Percentiles rank a stretch among this genome's conserved stretches.
Conservation (phyloP, 2,329 filamentous ascomycete genomes). For the Pseudogymnoascus sp. region DNA sequence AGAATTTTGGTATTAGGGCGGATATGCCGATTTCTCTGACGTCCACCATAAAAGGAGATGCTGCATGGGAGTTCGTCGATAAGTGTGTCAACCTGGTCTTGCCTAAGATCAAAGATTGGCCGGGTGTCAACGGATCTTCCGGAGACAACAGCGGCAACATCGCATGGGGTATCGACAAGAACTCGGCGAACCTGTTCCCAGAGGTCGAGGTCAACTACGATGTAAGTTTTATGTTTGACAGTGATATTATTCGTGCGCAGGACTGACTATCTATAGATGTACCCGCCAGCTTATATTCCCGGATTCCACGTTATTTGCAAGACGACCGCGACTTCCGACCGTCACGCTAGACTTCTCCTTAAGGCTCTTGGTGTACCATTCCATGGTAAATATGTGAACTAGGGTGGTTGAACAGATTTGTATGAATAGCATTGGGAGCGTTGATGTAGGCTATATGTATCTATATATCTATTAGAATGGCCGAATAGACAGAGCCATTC, state of each 20-base stretch:
- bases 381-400: conserved; percentile 27
- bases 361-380: conserved; percentile 27
- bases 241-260: not conserved
- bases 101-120: conserved; percentile 94
- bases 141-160: conserved; percentile 89
- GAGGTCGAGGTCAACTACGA: conserved; percentile 95
- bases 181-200: conserved; percentile 77
- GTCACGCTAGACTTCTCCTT: conserved; percentile 28
- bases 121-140: conserved; percentile 64
- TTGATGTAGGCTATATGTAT: conserved; percentile 15
- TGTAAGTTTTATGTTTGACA: conserved; percentile 48
- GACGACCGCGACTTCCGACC: conserved; percentile 28
- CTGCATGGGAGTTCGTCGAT: conserved; percentile 84
- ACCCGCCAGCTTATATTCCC: conserved; percentile 43
- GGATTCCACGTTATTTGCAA: conserved; percentile 33
- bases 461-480: conserved; percentile 10
- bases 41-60: conserved; percentile 68
- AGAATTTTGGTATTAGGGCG: conserved; percentile 67
- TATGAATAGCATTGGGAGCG: conserved; percentile 12
- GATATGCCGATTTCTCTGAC: conserved; percentile 72
- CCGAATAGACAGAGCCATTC: conserved; percentile 7
- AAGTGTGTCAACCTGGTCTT: conserved; percentile 87
- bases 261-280: conserved; percentile 41
- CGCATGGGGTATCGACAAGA: conserved; percentile 68
- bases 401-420: conserved; percentile 11